phyloP scores from a whole-genome alignment of 345 rosid species.

The Brassica incana region DNA sequence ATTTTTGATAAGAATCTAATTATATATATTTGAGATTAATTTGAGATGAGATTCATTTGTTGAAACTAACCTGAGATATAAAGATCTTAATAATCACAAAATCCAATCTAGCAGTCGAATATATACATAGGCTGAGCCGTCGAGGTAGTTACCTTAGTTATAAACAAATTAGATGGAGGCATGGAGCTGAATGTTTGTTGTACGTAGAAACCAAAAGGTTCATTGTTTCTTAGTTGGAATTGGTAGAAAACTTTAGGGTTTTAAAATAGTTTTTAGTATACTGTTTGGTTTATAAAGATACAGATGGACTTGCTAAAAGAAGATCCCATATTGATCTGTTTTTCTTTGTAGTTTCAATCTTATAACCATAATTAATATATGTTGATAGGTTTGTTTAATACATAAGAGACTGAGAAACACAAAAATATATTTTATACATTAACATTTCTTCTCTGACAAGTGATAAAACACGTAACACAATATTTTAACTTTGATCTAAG shows the following conservation, averaged over 20 bases:
- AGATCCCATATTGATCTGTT: too few species aligned
- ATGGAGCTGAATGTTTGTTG: not conserved
- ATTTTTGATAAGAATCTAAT: not conserved
- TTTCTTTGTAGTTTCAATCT: not conserved
- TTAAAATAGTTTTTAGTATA: not conserved
- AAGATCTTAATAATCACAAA: not conserved
- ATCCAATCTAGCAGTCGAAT: constrained; percentile 11
- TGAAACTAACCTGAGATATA: constrained; percentile 26
- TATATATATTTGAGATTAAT: not conserved
- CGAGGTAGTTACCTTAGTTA: not conserved
- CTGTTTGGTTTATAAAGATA: too few species aligned
- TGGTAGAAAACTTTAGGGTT: not conserved
- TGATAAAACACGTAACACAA: not conserved
- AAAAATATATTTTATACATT: not conserved
- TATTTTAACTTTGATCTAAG: not conserved
- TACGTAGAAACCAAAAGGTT: not conserved
- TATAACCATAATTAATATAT: not conserved
- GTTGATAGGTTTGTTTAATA: not conserved
- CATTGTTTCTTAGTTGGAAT: not conserved
- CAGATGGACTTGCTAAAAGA: too few species aligned
- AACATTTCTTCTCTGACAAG: not conserved
- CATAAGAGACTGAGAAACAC: not conserved
- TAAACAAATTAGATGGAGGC: not conserved
- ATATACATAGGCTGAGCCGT: not conserved
- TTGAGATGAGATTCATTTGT: constrained; percentile 12